Evolutionary conservation across 192 early-diverging fungal genomes (phyloP), one percentile per base, ranked within the genome.

Genomic region (Rhizoclosmatium globosum): DNA sequence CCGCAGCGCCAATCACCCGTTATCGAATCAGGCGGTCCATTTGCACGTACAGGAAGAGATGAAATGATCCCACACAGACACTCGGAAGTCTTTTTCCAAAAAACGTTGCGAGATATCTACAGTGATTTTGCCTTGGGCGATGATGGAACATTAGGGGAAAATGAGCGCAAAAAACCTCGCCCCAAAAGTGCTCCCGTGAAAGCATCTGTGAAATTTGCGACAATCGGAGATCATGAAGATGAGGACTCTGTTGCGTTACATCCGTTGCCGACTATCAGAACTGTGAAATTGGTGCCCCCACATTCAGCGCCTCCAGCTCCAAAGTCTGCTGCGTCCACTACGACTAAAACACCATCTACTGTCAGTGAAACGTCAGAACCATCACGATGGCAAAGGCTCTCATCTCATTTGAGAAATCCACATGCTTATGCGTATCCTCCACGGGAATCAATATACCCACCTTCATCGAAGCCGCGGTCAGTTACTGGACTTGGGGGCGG

Each of bases 371-470:
- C 11, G 23, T 13, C 13, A 2, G n/a, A 64, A 39, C 23, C 53
- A 46, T 56, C 69, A 46, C 72, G 72, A 23, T 74, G 72, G 72
- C 56, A 64, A 47, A 6, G 38, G 38, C 47, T 74, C 11, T 44
- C 72, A n/a, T 11, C 15, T 7, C 61, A 64, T 43, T 74, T 43
- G 23, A 60, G 62, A 74, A 74, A 74, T 43, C 72, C 72, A 31
- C 44, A 62, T 47, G n/a, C 56, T 11, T 62, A 74, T 59, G 72
- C 61, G 43, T 74, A 62, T 31, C 72, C 72, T 17, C 58, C 72
- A 11, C 69, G 69, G 21, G 53, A 48, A n/a, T 48, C 69, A 13
- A 23, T 71, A 2, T 11, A 39, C 13, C 42, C 42, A 7, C 43
- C 43, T 17, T 17, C 45, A 46, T 42, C 61, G 9, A n/a, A 39